Evolutionary conservation across 495 filamentous ascomycete genomes (phyloP).

Genomic region (Wilcoxina mikolae): DNA sequence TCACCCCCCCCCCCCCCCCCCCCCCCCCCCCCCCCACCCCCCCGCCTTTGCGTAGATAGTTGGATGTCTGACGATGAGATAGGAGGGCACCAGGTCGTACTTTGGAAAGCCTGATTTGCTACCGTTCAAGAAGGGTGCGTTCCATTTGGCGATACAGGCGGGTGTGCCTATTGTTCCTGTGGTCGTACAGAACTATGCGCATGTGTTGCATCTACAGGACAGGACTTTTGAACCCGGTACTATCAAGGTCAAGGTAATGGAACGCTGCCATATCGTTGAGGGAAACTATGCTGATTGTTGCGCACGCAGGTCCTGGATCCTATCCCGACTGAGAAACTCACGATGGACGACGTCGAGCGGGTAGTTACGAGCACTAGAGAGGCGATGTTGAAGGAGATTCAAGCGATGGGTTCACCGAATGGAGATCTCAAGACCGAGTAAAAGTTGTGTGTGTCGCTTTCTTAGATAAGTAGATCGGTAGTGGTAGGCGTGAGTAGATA

Average conservation of each 20-base stretch:
- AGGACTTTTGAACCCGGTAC: slow-evolving; percentile 56
- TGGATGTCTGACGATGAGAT: not conserved
- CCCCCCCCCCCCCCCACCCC: too few species aligned
- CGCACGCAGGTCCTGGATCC: slow-evolving; percentile 51
- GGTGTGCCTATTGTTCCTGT: slow-evolving; percentile 84
- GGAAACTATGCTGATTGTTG: slow-evolving; percentile 30
- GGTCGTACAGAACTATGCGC: slow-evolving; percentile 73
- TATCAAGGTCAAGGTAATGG: slow-evolving; percentile 66
- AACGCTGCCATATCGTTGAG: not conserved
- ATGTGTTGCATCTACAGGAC: slow-evolving; percentile 58
- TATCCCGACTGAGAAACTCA: slow-evolving; percentile 66
- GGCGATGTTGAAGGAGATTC: slow-evolving; percentile 63
- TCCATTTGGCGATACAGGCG: slow-evolving; percentile 88
- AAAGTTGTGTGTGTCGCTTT: too few species aligned
- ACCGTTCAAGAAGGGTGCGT: slow-evolving; percentile 96
- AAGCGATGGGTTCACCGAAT: slow-evolving; percentile 34
- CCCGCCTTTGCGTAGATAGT: not conserved
- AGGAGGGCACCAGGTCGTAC: slow-evolving; percentile 84
- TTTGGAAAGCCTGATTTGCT: slow-evolving; percentile 62
- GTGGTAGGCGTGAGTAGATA: too few species aligned
- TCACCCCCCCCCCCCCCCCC: too few species aligned
- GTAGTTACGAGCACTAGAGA: slow-evolving; percentile 56
- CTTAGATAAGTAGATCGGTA: too few species aligned
- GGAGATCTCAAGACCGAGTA: not conserved
- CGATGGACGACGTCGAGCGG: slow-evolving; percentile 63